Conservation (phyloP, 1,139 yeast species). For the Yamadazyma songkhlaensis region DNA sequence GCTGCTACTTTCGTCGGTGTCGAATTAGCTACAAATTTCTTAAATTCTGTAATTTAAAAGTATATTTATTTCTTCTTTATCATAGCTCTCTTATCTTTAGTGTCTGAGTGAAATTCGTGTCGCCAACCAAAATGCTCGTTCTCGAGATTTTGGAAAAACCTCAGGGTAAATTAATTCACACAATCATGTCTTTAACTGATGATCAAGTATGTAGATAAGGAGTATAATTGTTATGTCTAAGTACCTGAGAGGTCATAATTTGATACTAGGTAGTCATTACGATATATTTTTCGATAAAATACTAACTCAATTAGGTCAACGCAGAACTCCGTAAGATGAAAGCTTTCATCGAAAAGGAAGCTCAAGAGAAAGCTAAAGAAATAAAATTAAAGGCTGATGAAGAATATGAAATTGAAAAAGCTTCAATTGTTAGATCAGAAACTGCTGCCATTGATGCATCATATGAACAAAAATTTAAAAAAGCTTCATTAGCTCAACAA, state of each 20-base stretch:
- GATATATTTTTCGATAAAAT: not conserved
- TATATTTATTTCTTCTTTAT: not conserved
- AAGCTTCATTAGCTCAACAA: conserved; percentile 90
- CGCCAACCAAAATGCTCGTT: conserved; percentile 1
- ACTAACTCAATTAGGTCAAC: conserved; percentile 57
- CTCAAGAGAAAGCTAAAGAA: conserved; percentile 97
- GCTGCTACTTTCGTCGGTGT: conserved; percentile 98
- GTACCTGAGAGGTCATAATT: not conserved
- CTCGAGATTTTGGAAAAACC: conserved; percentile 5
- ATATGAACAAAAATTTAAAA: conserved; percentile 83
- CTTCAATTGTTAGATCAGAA: conserved; percentile 89
- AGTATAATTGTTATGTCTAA: not conserved
- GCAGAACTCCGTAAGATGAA: conserved; percentile 97
- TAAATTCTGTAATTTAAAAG: conserved; percentile 36
- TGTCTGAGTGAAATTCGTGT: conserved; percentile 2
- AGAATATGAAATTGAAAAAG: conserved; percentile 97
- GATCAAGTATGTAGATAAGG: conserved; percentile 38
- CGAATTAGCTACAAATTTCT: conserved; percentile 75
- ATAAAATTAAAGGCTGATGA: conserved; percentile 94
- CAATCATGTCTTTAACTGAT: conserved; percentile 42
- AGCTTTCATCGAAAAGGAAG: conserved; percentile 97
- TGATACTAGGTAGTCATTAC: not conserved
- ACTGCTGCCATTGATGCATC: conserved; percentile 81
- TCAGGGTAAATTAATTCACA: not conserved
- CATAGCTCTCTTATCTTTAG: conserved; percentile 4